These are phyloP conservation scores for Galerina marginata DNA, from an alignment of 768 basidiomycete species.

Conservation along the genomic window DNA sequence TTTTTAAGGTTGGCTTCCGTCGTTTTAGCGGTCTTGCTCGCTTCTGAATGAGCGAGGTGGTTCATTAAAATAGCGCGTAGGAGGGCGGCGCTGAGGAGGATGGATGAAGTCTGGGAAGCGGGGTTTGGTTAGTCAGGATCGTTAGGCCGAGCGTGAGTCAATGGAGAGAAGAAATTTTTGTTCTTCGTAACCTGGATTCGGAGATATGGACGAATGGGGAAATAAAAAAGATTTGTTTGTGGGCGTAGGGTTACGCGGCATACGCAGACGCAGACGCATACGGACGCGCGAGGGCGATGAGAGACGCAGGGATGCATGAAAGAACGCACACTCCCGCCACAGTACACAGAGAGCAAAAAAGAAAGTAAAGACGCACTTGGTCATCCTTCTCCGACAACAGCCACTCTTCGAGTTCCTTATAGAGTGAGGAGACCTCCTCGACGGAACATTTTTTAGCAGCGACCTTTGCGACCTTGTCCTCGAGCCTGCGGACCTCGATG, in stretches of 20 bases:
- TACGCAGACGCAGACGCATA: not conserved
- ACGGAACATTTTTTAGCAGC: slow-evolving; percentile 88
- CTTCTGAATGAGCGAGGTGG: slow-evolving; percentile 80
- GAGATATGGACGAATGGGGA: slow-evolving; percentile 21
- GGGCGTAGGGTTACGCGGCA: slow-evolving; percentile 18
- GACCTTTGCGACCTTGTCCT: slow-evolving; percentile 79
- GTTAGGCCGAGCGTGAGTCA: slow-evolving; percentile 1
- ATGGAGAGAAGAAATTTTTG: slow-evolving; percentile 6
- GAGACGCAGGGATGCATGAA: not conserved
- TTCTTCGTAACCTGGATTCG: not conserved
- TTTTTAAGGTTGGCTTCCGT: slow-evolving; percentile 65
- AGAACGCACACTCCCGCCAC: too few species aligned
- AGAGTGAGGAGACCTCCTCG: slow-evolving; percentile 79
- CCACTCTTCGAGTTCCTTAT: slow-evolving; percentile 83
- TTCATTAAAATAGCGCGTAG: slow-evolving; percentile 85
- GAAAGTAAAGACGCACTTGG: slow-evolving; percentile 54
- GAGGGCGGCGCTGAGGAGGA: slow-evolving; percentile 77
- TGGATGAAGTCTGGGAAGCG: slow-evolving; percentile 59
- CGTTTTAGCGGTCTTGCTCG: slow-evolving; percentile 67
- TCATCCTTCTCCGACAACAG: slow-evolving; percentile 68
- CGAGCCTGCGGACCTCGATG: slow-evolving; percentile 67
- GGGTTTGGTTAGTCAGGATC: slow-evolving; percentile 13
- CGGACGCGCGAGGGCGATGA: not conserved
- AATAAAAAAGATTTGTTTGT: slow-evolving; percentile 8
- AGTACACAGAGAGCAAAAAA: slow-evolving; percentile 1